Evolutionary conservation across 768 basidiomycete genomes (phyloP), one percentile per base, ranked within the genome.

Genomic region (Panellus pusillus): DNA sequence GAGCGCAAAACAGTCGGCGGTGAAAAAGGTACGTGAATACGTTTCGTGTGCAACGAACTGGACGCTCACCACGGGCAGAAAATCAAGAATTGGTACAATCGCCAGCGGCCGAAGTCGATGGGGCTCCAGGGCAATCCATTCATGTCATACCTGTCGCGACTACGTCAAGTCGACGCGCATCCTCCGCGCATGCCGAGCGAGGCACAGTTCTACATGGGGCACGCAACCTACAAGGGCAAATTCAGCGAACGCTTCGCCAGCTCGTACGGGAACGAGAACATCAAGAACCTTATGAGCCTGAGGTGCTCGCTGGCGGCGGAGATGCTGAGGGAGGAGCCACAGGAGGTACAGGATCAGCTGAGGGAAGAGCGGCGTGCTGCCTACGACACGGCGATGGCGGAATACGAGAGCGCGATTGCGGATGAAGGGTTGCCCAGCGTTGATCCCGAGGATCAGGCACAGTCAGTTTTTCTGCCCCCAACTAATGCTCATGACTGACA

Each of bases 51-150:
- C 17, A 1, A 17, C 12, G 0, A 19, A 3, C 3, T 27, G 8
- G 3, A 12, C 38, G 27, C 13, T 6, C 3, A 14, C n/a, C 8
- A 37, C n/a, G 1, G 13, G 1, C 37, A 52, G 50, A 52, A 52
- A 45, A 45, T 52, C 6, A 52, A 52, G 11, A 6, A 36, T 1
- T 52, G 53, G 53, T 48, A 29, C n/a, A 31, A 19, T 12, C 32
- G 46, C 1, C 46, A 54, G 14, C 46, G 47, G 2, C 17, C 46
- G 1, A 24, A n/a, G n/a, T 3, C 8, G 2, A 47, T 42, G 24
- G 24, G n/a, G 4, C 24, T 54, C 7, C 18, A 38, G 4, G 42
- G 24, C 9, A 54, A 47, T 20, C 50, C 50, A 0, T 52, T 13
- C 35, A 44, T 44, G 24, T 24, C 5, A 2, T 31, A 39, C 9